Base-by-base conservation (phyloP, 805 yeast genomes). In the Yamadazyma akitaensis region DNA sequence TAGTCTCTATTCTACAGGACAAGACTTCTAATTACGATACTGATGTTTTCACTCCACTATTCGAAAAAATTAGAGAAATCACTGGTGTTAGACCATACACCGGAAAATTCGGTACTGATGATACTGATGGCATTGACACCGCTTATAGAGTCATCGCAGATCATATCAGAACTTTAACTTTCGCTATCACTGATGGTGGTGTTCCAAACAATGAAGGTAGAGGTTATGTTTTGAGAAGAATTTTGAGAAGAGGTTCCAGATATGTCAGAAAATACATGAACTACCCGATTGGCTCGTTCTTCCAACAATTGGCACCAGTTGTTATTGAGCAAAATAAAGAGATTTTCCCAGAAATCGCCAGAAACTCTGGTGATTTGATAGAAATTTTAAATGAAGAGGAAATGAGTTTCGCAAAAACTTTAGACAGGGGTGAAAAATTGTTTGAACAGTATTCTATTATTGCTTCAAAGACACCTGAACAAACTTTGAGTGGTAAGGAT, bases 201-300 rank as follows among this genome's bases (percentile, higher is more conserved):
- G 97, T 94, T 48, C 99, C 99, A 63, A 94, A 94, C 72, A 94
- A 91, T 62, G 99, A 94, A 64, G 99, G 99, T 59, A 85, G 99
- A 73, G 99, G 99, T 59, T 94, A 94, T 62, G 99, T 94, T 37
- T 75, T 94, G 66, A 85, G 99, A 74, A 86, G 99, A 75, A 91
- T 94, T 57, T 76, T 94, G 61, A 86, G 99, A 76, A 86, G 99
- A 76, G 99, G 99, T 61, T 88, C 97, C 34, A 85, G 99, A 70
- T 94, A 88, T 62, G 97, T 85, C 38, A 85, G 98, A 69, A 94
- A 94, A 73, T 91, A 94, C 73, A 83, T 94, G 86, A 83, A 88
- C 68, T 92, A 88, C 62, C 97, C 96, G 53, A 89, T 92, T 58
- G 98, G 99, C 45, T 80, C 84, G 49, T 94, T 94, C 72, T 94